A percentile compares a stretch with the other conserved stretches of the same genome.
phyloP scores from a whole-genome alignment of 208 protist genomes.

The Acanthamoeba triangularis region DNA sequence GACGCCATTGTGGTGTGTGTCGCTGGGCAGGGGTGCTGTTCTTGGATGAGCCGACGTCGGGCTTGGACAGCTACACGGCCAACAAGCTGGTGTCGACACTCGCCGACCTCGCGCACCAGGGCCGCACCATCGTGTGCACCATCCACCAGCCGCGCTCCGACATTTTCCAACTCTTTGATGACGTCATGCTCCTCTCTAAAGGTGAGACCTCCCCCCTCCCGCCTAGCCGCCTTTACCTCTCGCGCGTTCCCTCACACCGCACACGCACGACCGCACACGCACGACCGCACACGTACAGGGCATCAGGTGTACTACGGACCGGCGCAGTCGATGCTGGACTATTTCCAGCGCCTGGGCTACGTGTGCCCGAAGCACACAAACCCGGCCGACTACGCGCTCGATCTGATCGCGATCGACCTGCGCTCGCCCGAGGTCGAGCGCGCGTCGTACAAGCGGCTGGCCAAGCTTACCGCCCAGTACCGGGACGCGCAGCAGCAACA shows the following conservation, averaged over 20 bases:
- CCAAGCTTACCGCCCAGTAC: not conserved
- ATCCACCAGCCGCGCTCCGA: conserved; percentile 82
- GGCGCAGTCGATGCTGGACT: not conserved
- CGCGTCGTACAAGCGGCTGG: not conserved
- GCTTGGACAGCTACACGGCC: conserved; percentile 94
- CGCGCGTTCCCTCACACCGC: no score
- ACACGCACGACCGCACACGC: not conserved
- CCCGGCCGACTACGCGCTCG: conserved; percentile 74
- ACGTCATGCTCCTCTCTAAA: conserved; percentile 77
- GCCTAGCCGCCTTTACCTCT: not conserved
- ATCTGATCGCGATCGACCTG: conserved; percentile 12
- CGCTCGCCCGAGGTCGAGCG: conserved; percentile 1
- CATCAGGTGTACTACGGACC: conserved; percentile 10
- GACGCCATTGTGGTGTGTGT: not conserved
- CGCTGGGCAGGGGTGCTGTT: conserved; percentile 79
- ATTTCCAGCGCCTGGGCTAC: conserved; percentile 57
- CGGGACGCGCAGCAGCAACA: not conserved
- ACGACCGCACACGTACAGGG: no score
- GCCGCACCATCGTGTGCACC: conserved; percentile 78
- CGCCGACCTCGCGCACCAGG: conserved; percentile 23
- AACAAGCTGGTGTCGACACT: conserved; percentile 59
- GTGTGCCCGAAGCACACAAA: conserved; percentile 74
- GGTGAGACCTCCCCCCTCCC: not conserved
- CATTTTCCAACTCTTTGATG: conserved; percentile 82
- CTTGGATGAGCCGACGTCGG: conserved; percentile 84